Evolutionary conservation across 768 basidiomycete species (phyloP).

Genomic region (Kwoniella newhampshirensis): DNA sequence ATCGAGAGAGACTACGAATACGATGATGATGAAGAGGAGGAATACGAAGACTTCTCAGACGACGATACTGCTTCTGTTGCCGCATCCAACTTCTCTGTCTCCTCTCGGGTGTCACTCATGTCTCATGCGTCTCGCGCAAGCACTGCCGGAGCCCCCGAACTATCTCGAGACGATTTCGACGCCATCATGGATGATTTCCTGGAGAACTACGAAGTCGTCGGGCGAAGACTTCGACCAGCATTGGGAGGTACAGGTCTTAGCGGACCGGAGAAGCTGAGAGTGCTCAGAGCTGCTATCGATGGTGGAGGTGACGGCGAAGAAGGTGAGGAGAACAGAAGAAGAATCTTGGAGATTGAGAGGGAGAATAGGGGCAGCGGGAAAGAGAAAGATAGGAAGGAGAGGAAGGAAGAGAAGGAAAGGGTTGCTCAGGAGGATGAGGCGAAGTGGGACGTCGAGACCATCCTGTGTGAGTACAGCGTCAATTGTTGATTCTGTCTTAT

Average conservation of each 20-base stretch:
- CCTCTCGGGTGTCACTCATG: constrained; percentile 60
- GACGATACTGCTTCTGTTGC: constrained; percentile 52
- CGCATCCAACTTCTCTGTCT: constrained; percentile 33
- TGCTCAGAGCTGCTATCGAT: constrained; percentile 74
- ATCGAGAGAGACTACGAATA: constrained; percentile 61
- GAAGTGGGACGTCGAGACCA: constrained; percentile 93
- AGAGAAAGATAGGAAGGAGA: constrained; percentile 56
- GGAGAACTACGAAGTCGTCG: constrained; percentile 85
- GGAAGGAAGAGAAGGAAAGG: constrained; percentile 50
- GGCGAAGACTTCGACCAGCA: constrained; percentile 70
- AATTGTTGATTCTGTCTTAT: no score
- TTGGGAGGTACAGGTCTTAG: constrained; percentile 65
- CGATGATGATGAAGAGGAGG: constrained; percentile 57
- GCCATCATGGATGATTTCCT: constrained; percentile 91
- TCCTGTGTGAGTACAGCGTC: constrained; percentile 68
- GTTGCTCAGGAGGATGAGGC: constrained; percentile 62
- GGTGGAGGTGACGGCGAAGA: constrained; percentile 56
- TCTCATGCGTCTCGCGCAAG: constrained; percentile 62
- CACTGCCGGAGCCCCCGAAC: constrained; percentile 27
- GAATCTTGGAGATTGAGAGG: constrained; percentile 54
- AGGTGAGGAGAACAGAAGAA: constrained; percentile 42
- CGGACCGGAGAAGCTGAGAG: constrained; percentile 74
- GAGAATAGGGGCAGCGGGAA: constrained; percentile 58
- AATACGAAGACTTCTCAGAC: constrained; percentile 54
- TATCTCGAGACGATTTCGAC: constrained; percentile 79